phyloP scores from a whole-genome alignment of 1,284 basidiomycete genomes.

The Fomitopsis pinicola region DNA sequence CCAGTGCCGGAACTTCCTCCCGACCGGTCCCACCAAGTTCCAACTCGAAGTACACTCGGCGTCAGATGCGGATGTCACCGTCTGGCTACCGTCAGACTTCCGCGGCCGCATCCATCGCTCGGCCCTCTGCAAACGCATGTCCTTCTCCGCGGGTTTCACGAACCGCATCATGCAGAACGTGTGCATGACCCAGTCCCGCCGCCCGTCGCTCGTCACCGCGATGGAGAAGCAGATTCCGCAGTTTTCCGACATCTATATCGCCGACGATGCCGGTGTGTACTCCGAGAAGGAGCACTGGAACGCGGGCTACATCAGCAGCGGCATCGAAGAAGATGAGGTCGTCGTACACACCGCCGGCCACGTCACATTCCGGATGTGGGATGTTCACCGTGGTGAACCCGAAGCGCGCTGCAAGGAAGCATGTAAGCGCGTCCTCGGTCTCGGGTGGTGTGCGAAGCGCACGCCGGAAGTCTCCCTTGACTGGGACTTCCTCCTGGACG shows the following conservation, averaged over 20 bases:
- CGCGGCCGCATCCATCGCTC: constrained; percentile 57
- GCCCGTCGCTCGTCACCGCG: constrained; percentile 26
- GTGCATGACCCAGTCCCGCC: constrained; percentile 43
- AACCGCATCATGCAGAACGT: constrained; percentile 64
- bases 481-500: constrained; percentile 76
- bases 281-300: constrained; percentile 14
- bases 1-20: constrained; percentile 62
- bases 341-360: constrained; percentile 52
- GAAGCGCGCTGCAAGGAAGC: constrained; percentile 58
- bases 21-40: constrained; percentile 49
- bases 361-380: constrained; percentile 75
- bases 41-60: constrained; percentile 57
- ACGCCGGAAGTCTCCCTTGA: constrained; percentile 53
- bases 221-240: constrained; percentile 18
- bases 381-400: constrained; percentile 56
- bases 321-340: constrained; percentile 50
- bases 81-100: constrained; percentile 78
- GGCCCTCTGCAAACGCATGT: constrained; percentile 36
- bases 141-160: constrained; percentile 67
- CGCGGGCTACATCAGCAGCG: constrained; percentile 10
- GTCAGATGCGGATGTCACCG: constrained; percentile 54
- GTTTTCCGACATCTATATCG: constrained; percentile 30
- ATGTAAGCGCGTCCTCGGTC: constrained; percentile 58
- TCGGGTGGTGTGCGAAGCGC: constrained; percentile 44
- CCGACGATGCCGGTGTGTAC: constrained; percentile 12